Percentiles rank a stretch among this genome's conserved stretches.
Evolutionary conservation across 163 green algal genomes (phyloP).

Genomic region (Chlamydomonas reinhardtii): DNA sequence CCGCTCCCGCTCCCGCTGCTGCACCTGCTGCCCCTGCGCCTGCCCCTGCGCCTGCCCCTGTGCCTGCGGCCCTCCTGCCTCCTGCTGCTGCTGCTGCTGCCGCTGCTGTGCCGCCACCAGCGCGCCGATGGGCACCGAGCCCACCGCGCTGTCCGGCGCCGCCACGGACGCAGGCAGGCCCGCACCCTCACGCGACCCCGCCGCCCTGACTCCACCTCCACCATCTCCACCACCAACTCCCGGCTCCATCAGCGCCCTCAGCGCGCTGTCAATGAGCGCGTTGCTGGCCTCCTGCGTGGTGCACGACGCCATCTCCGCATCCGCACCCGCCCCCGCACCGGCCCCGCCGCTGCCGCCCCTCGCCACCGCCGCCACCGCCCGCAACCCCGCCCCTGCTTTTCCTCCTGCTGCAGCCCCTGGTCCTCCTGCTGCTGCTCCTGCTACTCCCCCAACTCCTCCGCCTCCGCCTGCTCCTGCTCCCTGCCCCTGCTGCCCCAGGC

Average conservation of each 20-base stretch:
- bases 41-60: background rate
- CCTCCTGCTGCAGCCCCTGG: background rate
- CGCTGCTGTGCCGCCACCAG: conserved; percentile 5
- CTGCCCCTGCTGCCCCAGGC: background rate
- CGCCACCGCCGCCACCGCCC: background rate
- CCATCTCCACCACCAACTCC: background rate
- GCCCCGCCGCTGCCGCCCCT: background rate
- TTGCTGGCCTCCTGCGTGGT: conserved; percentile 31
- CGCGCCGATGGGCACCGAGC: background rate
- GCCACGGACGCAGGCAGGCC: conserved; percentile 7
- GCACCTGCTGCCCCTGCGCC: background rate
- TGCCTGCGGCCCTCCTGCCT: background rate
- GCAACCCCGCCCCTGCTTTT: background rate
- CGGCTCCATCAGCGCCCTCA: background rate
- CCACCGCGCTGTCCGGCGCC: conserved; percentile 5
- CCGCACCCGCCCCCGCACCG: background rate
- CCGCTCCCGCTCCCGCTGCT: background rate
- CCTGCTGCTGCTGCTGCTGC: conserved; percentile 8
- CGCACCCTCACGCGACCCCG: background rate
- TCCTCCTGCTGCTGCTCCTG: no score
- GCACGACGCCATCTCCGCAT: background rate
- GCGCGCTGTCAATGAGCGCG: conserved; percentile 18
- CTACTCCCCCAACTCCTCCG: background rate
- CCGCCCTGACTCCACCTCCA: background rate
- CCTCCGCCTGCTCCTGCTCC: no score